Evolutionary conservation across 2,329 filamentous ascomycete genomes (phyloP), one percentile per base, ranked within the genome.

Genomic region (Trichoderma simmonsii): DNA sequence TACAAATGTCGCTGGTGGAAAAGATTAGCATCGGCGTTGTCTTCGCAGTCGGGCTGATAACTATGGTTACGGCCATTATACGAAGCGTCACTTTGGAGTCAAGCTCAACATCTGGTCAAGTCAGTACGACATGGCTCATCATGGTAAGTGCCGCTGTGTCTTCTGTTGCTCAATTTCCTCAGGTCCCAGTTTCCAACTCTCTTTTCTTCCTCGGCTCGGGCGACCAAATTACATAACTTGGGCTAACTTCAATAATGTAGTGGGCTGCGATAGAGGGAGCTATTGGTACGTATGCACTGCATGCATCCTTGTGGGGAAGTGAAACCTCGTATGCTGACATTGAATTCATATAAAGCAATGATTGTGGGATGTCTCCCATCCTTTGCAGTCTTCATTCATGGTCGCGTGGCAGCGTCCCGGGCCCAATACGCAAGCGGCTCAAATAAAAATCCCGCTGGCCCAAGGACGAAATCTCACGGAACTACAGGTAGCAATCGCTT

Each of bases 111-210:
- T 57, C 54, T 26, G 54, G 54, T 7, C 26, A 57, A 57, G 54
- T 57, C 3, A 57, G 54, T 28, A 57, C 54, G 0, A 57, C 54
- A 14, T 57, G 54, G 54, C 54, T 57, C 24, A 57, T 57, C 15
- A 57, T 57, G 54, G 54, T 57, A 57, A 18, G 24, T 18, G 14
- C 24, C 48, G 0, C 3, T 54, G 21, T 14, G n/a, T 5, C 3
- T 3, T 24, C 48, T 1, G 3, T 24, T 6, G n/a, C 21, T 0
- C 21, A 14, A 54, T 7, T 1, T 0, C 9, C 0, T 11, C 11
- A 3, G 5, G n/a, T 0, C 14, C n/a, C 0, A 6, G n/a, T 8
- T 21, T 24, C 9, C 1, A 11, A 7, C 4, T 11, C 5, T n/a
- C n/a, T 21, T 21, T 21, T 21, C n/a, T 11, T 48, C 3, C n/a